These are phyloP conservation scores for Amphibolis antarctica DNA, from an alignment of 106 monocot species.

Conservation along the genomic window DNA sequence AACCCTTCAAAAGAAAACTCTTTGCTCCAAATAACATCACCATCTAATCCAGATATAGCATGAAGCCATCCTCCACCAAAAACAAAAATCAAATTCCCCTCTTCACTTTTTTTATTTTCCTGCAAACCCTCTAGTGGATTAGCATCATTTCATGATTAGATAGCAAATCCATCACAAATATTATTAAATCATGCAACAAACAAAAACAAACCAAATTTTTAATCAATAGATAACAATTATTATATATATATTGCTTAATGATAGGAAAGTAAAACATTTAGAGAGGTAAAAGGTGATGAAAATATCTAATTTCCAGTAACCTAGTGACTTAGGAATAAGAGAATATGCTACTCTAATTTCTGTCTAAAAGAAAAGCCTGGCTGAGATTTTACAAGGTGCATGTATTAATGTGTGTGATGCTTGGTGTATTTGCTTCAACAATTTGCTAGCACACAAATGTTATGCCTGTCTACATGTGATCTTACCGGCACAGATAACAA, in stretches of 20 bases:
- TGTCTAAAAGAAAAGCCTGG: neutral
- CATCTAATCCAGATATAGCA: conserved; percentile 48
- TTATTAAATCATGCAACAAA: no score
- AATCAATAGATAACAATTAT: neutral
- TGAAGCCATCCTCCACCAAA: conserved; percentile 58
- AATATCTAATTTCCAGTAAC: no score
- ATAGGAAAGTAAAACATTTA: neutral
- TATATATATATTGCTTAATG: no score
- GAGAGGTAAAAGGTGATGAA: neutral
- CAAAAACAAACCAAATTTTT: neutral
- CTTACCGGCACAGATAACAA: conserved; percentile 64
- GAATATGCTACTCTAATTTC: no score
- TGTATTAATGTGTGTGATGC: no score
- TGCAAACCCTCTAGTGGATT: conserved; percentile 15
- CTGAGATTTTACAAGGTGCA: neutral
- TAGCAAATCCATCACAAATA: no score
- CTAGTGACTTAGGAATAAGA: no score
- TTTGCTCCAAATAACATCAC: conserved; percentile 71
- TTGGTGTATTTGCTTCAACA: neutral
- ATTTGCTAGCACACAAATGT: no score
- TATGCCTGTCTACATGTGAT: no score
- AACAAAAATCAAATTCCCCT: conserved; percentile 52
- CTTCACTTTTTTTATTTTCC: conserved; percentile 44
- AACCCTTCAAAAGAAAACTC: conserved; percentile 61
- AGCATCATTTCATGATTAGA: neutral